A percentile compares a stretch with the other conserved stretches of the same genome.
Conservation (phyloP, 495 filamentous ascomycete genomes). For the Aspergillus asperescens region DNA sequence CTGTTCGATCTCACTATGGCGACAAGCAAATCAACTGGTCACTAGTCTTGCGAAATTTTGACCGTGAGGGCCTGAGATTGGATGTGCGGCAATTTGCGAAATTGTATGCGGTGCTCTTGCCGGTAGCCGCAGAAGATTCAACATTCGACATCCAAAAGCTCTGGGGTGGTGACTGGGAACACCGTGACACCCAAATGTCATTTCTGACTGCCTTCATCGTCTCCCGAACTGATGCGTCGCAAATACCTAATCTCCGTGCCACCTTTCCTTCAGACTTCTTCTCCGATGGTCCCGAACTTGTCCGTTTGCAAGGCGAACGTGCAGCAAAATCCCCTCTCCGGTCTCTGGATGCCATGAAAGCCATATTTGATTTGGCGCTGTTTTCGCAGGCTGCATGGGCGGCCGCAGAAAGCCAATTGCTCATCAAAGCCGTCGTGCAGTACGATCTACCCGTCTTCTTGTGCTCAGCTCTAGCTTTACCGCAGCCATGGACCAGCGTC, state of each 20-base stretch:
- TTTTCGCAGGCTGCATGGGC: slow-evolving; percentile 60
- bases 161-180: slow-evolving; percentile 88
- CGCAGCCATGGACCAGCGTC: slow-evolving; percentile 57
- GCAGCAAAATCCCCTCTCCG: slow-evolving; percentile 83
- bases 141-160: slow-evolving; percentile 72
- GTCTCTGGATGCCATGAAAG: slow-evolving; percentile 77
- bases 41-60: slow-evolving; percentile 72
- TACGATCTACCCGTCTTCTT: slow-evolving; percentile 63
- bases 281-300: slow-evolving; percentile 59
- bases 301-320: slow-evolving; percentile 64
- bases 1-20: slow-evolving; percentile 50
- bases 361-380: slow-evolving; percentile 72
- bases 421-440: slow-evolving; percentile 48
- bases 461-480: slow-evolving; percentile 66
- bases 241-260: slow-evolving; percentile 71
- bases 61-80: slow-evolving; percentile 71
- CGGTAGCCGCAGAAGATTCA: slow-evolving; percentile 56
- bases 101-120: slow-evolving; percentile 69
- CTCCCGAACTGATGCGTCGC: slow-evolving; percentile 72
- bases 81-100: slow-evolving; percentile 72
- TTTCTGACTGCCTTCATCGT: slow-evolving; percentile 79
- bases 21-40: slow-evolving; percentile 71
- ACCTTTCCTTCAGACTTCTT: slow-evolving; percentile 77
- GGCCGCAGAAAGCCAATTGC: slow-evolving; percentile 58
- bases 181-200: slow-evolving; percentile 79